Evolutionary conservation across 2,329 filamentous ascomycete species (phyloP).

Genomic region (Aspergillus chevalieri): DNA sequence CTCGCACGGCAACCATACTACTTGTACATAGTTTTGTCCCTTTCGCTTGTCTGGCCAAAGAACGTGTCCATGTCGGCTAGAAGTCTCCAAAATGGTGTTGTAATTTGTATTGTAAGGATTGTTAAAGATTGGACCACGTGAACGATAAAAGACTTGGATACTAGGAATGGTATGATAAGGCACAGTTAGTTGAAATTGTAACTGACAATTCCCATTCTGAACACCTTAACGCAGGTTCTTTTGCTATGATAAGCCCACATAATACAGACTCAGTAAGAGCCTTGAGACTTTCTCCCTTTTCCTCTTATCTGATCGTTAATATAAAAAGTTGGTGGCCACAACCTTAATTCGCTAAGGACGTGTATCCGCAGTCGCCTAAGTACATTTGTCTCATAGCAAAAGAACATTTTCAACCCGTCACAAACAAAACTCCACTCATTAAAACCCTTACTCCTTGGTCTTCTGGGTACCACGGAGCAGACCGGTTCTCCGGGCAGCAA

Average conservation of each 20-base stretch:
- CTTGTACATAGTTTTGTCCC: no score
- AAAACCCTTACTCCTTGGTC: conserved; percentile 82
- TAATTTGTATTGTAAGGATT: no score
- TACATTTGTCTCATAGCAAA: conserved; percentile 39
- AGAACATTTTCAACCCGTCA: conserved; percentile 37
- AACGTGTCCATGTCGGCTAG: no score
- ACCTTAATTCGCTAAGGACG: conserved; percentile 36
- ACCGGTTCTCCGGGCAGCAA: conserved; percentile 99
- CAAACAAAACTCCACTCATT: conserved; percentile 58
- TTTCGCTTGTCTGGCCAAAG: no score
- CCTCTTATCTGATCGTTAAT: conserved; percentile 20
- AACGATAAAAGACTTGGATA: no score
- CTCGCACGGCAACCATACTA: no score
- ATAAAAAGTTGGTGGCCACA: conserved; percentile 32
- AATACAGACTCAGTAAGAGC: neutral
- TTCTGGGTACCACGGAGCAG: conserved; percentile 99
- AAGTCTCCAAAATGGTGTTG: no score
- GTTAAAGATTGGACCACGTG: no score
- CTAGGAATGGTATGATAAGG: no score
- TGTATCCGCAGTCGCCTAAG: conserved; percentile 36
- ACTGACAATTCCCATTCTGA: neutral
- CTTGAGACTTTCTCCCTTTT: neutral
- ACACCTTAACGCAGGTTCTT: neutral
- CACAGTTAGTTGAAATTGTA: neutral
- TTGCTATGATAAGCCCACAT: neutral